These are phyloP conservation scores for Coleophoma eucalyptorum DNA, from an alignment of 2,329 filamentous ascomycete species.

Conservation along the genomic window DNA sequence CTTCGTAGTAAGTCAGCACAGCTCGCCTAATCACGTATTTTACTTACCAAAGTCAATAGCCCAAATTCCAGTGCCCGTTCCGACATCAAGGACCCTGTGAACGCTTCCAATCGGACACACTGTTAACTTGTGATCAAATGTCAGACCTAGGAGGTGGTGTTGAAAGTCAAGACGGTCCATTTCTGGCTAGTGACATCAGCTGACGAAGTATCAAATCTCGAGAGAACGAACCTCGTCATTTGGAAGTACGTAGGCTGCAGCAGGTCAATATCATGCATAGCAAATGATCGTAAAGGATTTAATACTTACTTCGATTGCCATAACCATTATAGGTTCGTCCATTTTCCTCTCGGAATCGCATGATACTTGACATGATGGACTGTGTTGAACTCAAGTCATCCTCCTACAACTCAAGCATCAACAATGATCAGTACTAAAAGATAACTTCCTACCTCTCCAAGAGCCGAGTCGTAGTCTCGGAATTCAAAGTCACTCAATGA, in stretches of 20 bases:
- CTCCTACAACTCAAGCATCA: background rate
- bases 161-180: slow-evolving; percentile 7
- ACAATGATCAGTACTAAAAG: background rate
- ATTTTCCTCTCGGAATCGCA: slow-evolving; percentile 31
- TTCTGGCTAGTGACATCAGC: background rate
- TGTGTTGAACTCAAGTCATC: slow-evolving; percentile 1
- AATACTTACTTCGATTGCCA: slow-evolving; percentile 4
- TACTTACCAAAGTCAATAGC: slow-evolving; percentile 21
- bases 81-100: slow-evolving; percentile 31
- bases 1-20: background rate
- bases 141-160: slow-evolving; percentile 8
- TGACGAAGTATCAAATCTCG: background rate
- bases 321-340: slow-evolving; percentile 34
- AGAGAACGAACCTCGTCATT: slow-evolving; percentile 4
- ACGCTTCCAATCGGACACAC: slow-evolving; percentile 17
- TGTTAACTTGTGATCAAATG: slow-evolving; percentile 7
- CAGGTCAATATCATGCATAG: background rate
- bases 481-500: background rate
- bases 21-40: background rate
- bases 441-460: background rate
- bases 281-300: background rate
- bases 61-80: slow-evolving; percentile 36
- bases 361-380: slow-evolving; percentile 25
- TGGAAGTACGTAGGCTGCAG: slow-evolving; percentile 4
- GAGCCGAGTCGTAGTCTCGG: background rate